Evolutionary conservation across 202 grass and related monocot species (phyloP), one percentile per base, ranked within the genome.

Genomic region (Zizania palustris): DNA sequence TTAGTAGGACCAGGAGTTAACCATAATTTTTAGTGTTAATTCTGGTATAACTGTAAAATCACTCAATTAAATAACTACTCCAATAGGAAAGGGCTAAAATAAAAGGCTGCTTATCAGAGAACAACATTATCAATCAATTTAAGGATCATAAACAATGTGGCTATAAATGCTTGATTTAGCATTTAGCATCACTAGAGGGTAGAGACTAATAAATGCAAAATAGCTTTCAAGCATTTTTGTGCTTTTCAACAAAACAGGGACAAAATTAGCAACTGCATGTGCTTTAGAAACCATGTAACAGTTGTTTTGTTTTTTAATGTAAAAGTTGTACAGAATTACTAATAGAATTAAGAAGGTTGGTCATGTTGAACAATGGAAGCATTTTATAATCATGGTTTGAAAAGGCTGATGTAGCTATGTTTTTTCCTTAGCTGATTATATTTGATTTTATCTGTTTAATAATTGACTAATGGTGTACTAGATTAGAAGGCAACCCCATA

Each of bases 401-500:
- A 16, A 78, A 46, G 53, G 13, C 3, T 20, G 10, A 13, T 36
- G 6, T 15, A 45, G 63, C 75, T 57, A 43, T 3, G 20, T 56
- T 12, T 67, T 56, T 9, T 0, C 46, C 4, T 51, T 1, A 56
- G 1, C 10, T 68, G 9, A 78, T 18, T 56, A 54, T 64, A 20
- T 22, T 67, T 28, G 64, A 43, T 59, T 56, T 9, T 55, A 6
- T 14, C 65, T 79, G 21, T 43, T 41, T 2, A 54, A 39, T 39
- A 43, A 9, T 45, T 44, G 63, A 19, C 0, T 55, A 19, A 55
- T 69, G 38, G 5, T 40, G 19, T 41, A 35, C 40, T 67, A 79
- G 76, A 57, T 54, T 79, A 79, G 49, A 58, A 45, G 76, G 76
- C 38, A 79, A 79, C 59, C 76, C 76, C 11, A 11, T 79, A 79